phyloP scores from a whole-genome alignment of 306 rosid species.

The Cicer bijugum region DNA sequence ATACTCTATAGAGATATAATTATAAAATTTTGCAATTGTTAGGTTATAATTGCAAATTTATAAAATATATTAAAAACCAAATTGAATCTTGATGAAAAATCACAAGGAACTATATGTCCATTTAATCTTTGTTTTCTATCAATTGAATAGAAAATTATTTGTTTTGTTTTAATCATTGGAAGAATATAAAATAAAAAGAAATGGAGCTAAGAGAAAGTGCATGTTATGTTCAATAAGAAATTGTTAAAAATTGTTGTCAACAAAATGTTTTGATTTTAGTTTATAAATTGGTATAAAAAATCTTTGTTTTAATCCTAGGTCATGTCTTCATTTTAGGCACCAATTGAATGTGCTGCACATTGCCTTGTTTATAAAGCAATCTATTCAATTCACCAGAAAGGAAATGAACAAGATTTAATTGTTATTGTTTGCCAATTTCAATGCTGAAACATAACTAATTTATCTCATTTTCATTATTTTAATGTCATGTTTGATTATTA shows the following conservation, averaged over 20 bases:
- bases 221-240: slow-evolving; percentile 2
- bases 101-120: background rate
- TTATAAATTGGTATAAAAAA: background rate
- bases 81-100: background rate
- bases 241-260: background rate
- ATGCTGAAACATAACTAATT: slow-evolving; percentile 4
- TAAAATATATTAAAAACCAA: background rate
- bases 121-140: slow-evolving; percentile 1
- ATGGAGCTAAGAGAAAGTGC: background rate
- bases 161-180: background rate
- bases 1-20: background rate
- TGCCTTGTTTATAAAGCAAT: slow-evolving; percentile 28
- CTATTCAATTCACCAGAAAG: background rate
- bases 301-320: background rate
- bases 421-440: slow-evolving; percentile 12
- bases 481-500: background rate
- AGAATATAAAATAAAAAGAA: background rate
- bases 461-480: slow-evolving; percentile 12
- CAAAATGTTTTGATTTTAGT: background rate
- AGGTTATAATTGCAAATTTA: background rate
- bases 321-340: background rate
- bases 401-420: background rate
- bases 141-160: background rate
- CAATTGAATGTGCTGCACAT: slow-evolving; percentile 1
- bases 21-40: background rate